Percentiles rank a stretch among this genome's conserved stretches.
Conservation (phyloP, 768 basidiomycete species). For the Strobilomyces dryophilus region DNA sequence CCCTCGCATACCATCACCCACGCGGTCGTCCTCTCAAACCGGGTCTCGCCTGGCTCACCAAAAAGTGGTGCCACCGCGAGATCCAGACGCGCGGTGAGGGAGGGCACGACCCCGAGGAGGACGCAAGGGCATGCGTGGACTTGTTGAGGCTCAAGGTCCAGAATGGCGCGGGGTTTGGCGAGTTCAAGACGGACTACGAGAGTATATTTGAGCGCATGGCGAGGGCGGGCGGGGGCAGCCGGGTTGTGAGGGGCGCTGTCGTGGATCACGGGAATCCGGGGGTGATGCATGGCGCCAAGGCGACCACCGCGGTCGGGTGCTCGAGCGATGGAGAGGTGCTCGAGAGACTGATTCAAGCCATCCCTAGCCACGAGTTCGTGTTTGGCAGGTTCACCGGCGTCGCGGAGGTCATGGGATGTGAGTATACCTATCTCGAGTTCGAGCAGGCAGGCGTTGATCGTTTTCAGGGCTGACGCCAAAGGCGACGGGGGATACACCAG, state of each 20-base stretch:
- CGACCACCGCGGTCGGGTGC: constrained; percentile 73
- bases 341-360: constrained; percentile 56
- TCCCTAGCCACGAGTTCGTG: constrained; percentile 69
- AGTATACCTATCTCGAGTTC: constrained; percentile 23
- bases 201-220: constrained; percentile 84
- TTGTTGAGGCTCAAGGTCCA: constrained; percentile 78
- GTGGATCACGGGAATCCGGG: constrained; percentile 84
- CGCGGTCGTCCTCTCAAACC: constrained; percentile 92
- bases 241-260: constrained; percentile 56
- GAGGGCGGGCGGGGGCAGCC: constrained; percentile 44
- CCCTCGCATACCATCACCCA: constrained; percentile 86
- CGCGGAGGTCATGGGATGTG: constrained; percentile 81
- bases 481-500: constrained; percentile 33
- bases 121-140: constrained; percentile 85
- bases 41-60: constrained; percentile 93
- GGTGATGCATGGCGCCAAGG: constrained; percentile 83
- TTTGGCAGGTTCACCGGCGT: constrained; percentile 84
- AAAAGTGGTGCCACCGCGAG: constrained; percentile 86
- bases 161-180: constrained; percentile 76
- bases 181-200: constrained; percentile 81
- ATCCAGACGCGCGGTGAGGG: constrained; percentile 84
- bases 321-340: constrained; percentile 74
- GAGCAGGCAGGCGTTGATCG: not conserved
- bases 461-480: constrained; percentile 61
- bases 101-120: constrained; percentile 94